A percentile compares a stretch with the other conserved stretches of the same genome.
These are phyloP conservation scores for Penicillium nucicola DNA, from an alignment of 495 filamentous ascomycete species.

Conservation along the genomic window DNA sequence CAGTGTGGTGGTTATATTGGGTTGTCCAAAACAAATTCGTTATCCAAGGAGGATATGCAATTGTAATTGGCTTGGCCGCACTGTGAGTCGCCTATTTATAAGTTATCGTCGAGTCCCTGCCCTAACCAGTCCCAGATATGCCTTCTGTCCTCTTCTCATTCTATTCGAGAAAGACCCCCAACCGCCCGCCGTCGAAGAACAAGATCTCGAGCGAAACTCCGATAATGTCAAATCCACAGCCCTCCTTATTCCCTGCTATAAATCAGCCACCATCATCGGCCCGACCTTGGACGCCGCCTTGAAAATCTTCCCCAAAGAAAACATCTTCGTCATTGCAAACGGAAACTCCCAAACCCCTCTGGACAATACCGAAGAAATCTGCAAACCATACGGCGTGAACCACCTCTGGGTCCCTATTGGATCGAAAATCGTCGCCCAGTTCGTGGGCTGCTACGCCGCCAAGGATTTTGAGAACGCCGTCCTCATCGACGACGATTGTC, in stretches of 20 bases:
- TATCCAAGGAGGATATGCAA: conserved; percentile 32
- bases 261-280: conserved; percentile 40
- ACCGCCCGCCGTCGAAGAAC: conserved; percentile 1
- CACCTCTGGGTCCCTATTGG: conserved; percentile 39
- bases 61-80: conserved; percentile 31
- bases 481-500: conserved; percentile 48
- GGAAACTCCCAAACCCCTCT: conserved; percentile 38
- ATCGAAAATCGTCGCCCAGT: conserved; percentile 44
- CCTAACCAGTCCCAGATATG: conserved; percentile 24
- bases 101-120: too few relatives aligned
- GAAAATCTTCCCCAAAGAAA: conserved; percentile 40
- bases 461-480: conserved; percentile 39
- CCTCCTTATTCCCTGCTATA: conserved; percentile 48
- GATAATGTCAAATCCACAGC: conserved; percentile 30
- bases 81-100: conserved; percentile 21
- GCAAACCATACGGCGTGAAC: conserved; percentile 37
- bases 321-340: conserved; percentile 47
- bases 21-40: conserved; percentile 34
- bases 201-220: conserved; percentile 5
- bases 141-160: conserved; percentile 35
- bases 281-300: conserved; percentile 42
- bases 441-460: conserved; percentile 43
- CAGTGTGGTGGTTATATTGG: conserved; percentile 41
- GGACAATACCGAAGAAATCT: conserved; percentile 45
- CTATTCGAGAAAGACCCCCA: conserved; percentile 35